Evolutionary conservation across 768 basidiomycete species (phyloP), one percentile per base, ranked within the genome.

Genomic region (Tylopilus intermedius): DNA sequence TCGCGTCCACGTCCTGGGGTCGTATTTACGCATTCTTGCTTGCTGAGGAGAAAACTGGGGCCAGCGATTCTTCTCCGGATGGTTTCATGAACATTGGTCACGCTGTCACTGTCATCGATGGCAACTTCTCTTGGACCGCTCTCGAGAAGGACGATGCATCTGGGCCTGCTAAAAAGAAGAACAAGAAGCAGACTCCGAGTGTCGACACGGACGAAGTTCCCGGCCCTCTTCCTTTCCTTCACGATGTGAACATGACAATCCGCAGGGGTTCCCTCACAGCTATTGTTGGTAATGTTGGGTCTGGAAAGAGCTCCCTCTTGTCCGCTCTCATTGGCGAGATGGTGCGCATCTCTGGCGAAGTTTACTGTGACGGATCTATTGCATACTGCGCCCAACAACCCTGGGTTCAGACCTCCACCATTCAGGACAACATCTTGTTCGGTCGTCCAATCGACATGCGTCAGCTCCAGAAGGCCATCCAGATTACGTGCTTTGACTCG

Each of bases 351-450:
- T 66, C 62, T 38, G 67, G 66, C 44, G 52, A 66, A 33, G 54
- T 64, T 41, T 21, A 37, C 40, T 58, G 55, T 24, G 49, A 60
- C 9, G 67, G 67, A 9, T 63, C 67, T 9, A 54, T 68, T 47
- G 67, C 65, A 26, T 68, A 68, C 54, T 69, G 65, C 44, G 67
- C 67, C 21, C 67, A 68, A 55, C 65, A 69, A 49, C 62, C 67
- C 15, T 68, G 67, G 67, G 50, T 67, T 49, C 67, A 67, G 53
- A 62, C 62, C 8, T 47, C 60, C 47, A 65, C 63, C 11, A 67
- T 67, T 32, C 67, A 68, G 48, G 67, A 69, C 32, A 68, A 67
- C 45, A 61, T 68, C 42, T 47, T 69, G 35, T 68, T 69, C 21
- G 67, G 67, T 33, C 65, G 60, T 30, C 61, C 67, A 9, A 51